A percentile compares a stretch with the other conserved stretches of the same genome.
These are phyloP conservation scores for Metschnikowia borealis DNA, from an alignment of 805 yeast genomes.

Conservation along the genomic window DNA sequence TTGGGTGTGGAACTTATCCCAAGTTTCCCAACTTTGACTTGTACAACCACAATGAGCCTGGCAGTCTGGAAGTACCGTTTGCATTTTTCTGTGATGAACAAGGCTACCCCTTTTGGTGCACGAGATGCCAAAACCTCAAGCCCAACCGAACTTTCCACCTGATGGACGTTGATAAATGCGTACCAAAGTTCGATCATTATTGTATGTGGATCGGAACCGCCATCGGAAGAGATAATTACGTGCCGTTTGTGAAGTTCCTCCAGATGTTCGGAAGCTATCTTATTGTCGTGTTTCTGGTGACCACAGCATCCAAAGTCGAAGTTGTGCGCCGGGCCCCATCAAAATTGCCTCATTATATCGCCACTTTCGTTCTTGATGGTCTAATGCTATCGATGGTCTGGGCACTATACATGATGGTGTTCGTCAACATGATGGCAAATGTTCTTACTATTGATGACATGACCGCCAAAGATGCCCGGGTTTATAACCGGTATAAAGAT, in stretches of 20 bases:
- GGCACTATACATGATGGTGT: slow-evolving; percentile 41
- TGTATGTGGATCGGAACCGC: slow-evolving; percentile 75
- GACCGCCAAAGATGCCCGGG: slow-evolving; percentile 27
- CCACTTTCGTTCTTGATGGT: slow-evolving; percentile 41
- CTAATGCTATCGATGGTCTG: slow-evolving; percentile 44
- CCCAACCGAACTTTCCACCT: slow-evolving; percentile 71
- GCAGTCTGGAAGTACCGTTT: slow-evolving; percentile 45
- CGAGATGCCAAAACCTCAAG: slow-evolving; percentile 61
- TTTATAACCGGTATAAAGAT: slow-evolving; percentile 19
- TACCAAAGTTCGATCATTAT: slow-evolving; percentile 77
- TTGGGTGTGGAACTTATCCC: slow-evolving; percentile 59
- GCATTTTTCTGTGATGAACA: slow-evolving; percentile 62
- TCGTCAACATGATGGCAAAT: slow-evolving; percentile 44
- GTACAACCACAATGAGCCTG: slow-evolving; percentile 15
- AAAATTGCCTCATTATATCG: slow-evolving; percentile 47
- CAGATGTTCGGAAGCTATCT: slow-evolving; percentile 35
- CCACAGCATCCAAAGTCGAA: slow-evolving; percentile 21
- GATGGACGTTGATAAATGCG: slow-evolving; percentile 49
- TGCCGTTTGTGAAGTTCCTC: slow-evolving; percentile 53
- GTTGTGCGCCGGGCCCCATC: slow-evolving; percentile 20
- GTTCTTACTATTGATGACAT: slow-evolving; percentile 60
- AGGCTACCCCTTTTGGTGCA: slow-evolving; percentile 79
- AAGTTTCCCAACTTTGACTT: slow-evolving; percentile 33
- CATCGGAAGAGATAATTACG: slow-evolving; percentile 66
- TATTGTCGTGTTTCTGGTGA: slow-evolving; percentile 23